Evolutionary conservation across 2,329 filamentous ascomycete species (phyloP), one percentile per base, ranked within the genome.

Genomic region (Tolypocladium sp.): DNA sequence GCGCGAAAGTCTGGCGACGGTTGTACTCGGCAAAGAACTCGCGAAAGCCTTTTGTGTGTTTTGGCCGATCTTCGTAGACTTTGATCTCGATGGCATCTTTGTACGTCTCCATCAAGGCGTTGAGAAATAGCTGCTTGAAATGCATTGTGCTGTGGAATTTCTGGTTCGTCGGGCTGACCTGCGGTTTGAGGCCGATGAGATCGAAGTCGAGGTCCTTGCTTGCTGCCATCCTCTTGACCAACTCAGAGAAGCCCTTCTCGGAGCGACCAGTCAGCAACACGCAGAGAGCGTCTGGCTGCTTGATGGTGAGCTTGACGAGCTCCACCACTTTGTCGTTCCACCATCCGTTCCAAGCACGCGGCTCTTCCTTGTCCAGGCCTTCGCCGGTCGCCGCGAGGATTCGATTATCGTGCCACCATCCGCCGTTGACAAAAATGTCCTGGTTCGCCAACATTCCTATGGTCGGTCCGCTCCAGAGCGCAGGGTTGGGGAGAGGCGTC

Each of bases 351-450:
- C 93, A 99, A 12, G 84, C 92, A 30, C 86, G 85, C 49, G 82
- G 78, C 72, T 97, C 92, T 74, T 97, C 94, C 59, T 83, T 84
- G 57, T 91, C 90, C 7, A 88, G 71, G 20, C 94, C 94, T 59
- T 91, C 83, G 57, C 94, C 94, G 1, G 92, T 96, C 2, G 92
- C 87, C 13, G 88, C 85, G 30, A 99, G 85, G 62, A 99, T 92
- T 63, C 85, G 85, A 51, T 85, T 83, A 69, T 97, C 92, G 74
- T 99, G 94, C 94, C 94, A 99, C 94, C 94, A 99, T 63, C 93
- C 92, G 64, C 92, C 93, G 65, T 88, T 89, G 62, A 86, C 77
- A 66, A 97, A 90, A 57, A 83, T 80, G 64, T 95, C 89, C 64
- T 89, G 87, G 54, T 81, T 86, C 61, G 89, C 86, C 13, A 99